Conservation (phyloP, 1,284 basidiomycete genomes). For the Schizophyllum amplum region DNA sequence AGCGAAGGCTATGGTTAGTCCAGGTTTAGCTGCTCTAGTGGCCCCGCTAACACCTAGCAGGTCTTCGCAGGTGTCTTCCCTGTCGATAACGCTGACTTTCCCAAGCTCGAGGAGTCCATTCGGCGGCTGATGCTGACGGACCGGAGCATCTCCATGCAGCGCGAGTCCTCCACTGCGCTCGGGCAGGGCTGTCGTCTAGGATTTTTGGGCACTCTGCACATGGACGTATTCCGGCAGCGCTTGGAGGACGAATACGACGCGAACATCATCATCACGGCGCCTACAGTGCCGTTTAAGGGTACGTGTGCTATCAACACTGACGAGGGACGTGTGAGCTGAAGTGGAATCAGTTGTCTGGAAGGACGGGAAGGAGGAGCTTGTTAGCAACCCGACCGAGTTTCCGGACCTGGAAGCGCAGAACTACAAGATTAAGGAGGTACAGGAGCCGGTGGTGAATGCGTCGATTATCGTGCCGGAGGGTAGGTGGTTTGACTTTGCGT, state of each 20-base stretch:
- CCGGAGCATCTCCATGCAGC: conserved; percentile 84
- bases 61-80: conserved; percentile 97
- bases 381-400: conserved; percentile 92
- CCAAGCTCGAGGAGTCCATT: conserved; percentile 94
- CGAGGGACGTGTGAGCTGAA: conserved; percentile 5
- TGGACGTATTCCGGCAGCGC: conserved; percentile 95
- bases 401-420: conserved; percentile 70
- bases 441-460: conserved; percentile 88
- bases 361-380: conserved; percentile 49
- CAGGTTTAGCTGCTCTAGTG: background rate
- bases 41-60: conserved; percentile 27
- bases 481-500: conserved; percentile 22
- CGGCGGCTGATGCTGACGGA: conserved; percentile 82
- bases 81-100: conserved; percentile 85
- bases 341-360: conserved; percentile 58
- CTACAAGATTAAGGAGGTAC: conserved; percentile 61
- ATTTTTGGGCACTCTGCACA: conserved; percentile 92
- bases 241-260: conserved; percentile 96
- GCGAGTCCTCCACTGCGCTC: conserved; percentile 89
- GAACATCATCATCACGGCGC: conserved; percentile 85
- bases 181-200: conserved; percentile 95
- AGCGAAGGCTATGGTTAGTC: conserved; percentile 83
- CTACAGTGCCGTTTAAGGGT: conserved; percentile 91
- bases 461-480: conserved; percentile 90
- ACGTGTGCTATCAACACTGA: conserved; percentile 14